These are phyloP conservation scores for Stagonosporopsis chrysanthemi DNA, from an alignment of 2,329 filamentous ascomycete species.

Conservation along the genomic window DNA sequence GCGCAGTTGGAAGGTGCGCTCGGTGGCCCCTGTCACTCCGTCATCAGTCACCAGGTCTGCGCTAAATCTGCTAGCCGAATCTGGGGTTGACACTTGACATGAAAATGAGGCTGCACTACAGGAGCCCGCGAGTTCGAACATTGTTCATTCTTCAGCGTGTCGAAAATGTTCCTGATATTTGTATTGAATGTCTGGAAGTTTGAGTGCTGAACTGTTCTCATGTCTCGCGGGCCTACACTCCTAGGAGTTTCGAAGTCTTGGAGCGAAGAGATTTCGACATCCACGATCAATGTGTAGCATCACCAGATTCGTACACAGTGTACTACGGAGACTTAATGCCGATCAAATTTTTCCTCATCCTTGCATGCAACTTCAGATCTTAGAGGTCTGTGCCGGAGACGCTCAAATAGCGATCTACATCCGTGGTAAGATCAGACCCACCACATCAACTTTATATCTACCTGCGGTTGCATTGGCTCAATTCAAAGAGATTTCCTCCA, in stretches of 20 bases:
- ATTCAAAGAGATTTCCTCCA: not conserved
- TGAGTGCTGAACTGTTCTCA: not conserved
- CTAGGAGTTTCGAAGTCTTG: not conserved
- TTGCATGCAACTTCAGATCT: not conserved
- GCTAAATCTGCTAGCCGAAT: slow-evolving; percentile 15
- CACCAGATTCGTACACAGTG: not conserved
- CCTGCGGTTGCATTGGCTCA: not conserved
- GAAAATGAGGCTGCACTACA: not conserved
- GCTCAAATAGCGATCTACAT: not conserved
- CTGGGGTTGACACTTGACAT: slow-evolving; percentile 15
- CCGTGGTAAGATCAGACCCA: not conserved
- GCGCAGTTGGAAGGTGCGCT: slow-evolving; percentile 3
- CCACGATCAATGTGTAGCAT: not conserved
- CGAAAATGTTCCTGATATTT: not conserved
- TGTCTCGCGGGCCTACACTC: not conserved
- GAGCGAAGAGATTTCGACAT: not conserved
- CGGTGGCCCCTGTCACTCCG: slow-evolving; percentile 8
- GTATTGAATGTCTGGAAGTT: too few relatives aligned
- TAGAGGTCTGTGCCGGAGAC: not conserved
- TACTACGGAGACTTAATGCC: not conserved
- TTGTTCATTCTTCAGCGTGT: not conserved
- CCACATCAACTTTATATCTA: not conserved
- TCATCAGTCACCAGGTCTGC: slow-evolving; percentile 20
- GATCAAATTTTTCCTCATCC: not conserved
- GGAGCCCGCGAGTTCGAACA: not conserved